Base-by-base conservation (phyloP, 208 protist genomes). In the Leishmania major region DNA sequence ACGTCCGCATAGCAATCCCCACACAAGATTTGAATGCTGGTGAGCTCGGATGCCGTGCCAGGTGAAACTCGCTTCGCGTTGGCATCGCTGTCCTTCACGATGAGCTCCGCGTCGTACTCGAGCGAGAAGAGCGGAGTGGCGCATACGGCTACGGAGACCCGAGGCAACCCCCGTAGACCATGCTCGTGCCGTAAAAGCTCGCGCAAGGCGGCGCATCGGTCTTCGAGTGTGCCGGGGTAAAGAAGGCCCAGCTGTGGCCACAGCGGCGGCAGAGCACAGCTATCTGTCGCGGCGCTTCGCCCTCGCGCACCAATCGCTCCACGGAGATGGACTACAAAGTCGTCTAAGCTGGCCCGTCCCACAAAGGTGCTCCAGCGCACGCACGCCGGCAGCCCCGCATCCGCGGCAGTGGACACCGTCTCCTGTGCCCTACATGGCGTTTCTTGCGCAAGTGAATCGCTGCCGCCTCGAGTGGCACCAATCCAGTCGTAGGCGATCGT, bases 401-500 rank as follows among this genome's bases (percentile, higher is more conserved):
- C 15, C 25, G 59, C 1, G 60, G 59, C 59, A 47, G 35, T 5
- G 0, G n/a, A 37, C 40, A 35, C 28, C 8, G 45, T 74, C 70
- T 13, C 70, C 28, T 6, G 43, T 19, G 45, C 25, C n/a, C 47
- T 28, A 4, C 17, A 55, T 74, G 6, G 25, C 45, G 3, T 19
- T 51, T 6, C 70, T 15, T 51, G 5, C 7, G 22, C 13, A 25
- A 28, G 0, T 19, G 28, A 6, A 2, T 25, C 31, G 40, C 73
- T 75, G 2, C 37, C 70, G 71, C 73, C 51, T 25, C 78, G 78
- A 5, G 73, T 60, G 7, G 19, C 25, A 22, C 67, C 83, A 15
- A 83, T 64, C 83, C 78, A 86, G 66, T 86, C 73, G 78, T 77
- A 53, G 37, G 83, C 83, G 25, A 86, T 40, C 40, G 83, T 67